phyloP scores from a whole-genome alignment of 1,284 basidiomycete genomes.

The Omphalotus olearius region DNA sequence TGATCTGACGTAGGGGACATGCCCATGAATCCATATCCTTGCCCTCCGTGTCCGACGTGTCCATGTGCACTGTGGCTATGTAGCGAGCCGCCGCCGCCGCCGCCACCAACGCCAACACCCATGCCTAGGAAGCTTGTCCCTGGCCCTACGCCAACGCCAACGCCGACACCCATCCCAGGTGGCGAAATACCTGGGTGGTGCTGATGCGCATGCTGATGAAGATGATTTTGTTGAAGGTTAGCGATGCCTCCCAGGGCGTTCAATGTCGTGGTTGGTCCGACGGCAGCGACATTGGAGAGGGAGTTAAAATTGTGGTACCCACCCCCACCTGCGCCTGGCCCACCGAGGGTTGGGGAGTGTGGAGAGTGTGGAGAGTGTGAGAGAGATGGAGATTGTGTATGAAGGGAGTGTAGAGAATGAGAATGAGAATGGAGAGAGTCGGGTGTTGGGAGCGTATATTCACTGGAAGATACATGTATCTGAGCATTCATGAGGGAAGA shows the following conservation, averaged over 20 bases:
- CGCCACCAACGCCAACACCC: neutral
- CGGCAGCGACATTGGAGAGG: neutral
- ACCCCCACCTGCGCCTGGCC: neutral
- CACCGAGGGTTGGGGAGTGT: neutral
- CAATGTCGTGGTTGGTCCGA: too few species aligned
- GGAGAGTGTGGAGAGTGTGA: neutral
- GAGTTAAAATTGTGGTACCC: neutral
- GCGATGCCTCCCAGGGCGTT: too few species aligned
- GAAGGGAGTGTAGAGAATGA: slow-evolving; percentile 20
- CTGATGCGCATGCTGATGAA: neutral
- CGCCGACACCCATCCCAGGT: neutral
- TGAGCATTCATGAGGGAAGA: neutral
- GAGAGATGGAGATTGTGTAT: slow-evolving; percentile 18
- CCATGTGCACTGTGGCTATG: neutral
- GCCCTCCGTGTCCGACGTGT: too few species aligned
- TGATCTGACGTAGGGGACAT: too few species aligned
- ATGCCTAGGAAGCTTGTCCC: too few species aligned
- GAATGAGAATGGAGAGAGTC: slow-evolving; percentile 27
- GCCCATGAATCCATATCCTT: too few species aligned
- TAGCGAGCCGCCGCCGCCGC: neutral
- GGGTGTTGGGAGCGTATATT: slow-evolving; percentile 38
- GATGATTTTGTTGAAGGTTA: neutral
- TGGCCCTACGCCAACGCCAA: too few species aligned
- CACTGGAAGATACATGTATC: slow-evolving; percentile 15
- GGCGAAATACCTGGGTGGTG: neutral